Conservation (phyloP, 306 rosid genomes). For the Nissolia schottii region DNA sequence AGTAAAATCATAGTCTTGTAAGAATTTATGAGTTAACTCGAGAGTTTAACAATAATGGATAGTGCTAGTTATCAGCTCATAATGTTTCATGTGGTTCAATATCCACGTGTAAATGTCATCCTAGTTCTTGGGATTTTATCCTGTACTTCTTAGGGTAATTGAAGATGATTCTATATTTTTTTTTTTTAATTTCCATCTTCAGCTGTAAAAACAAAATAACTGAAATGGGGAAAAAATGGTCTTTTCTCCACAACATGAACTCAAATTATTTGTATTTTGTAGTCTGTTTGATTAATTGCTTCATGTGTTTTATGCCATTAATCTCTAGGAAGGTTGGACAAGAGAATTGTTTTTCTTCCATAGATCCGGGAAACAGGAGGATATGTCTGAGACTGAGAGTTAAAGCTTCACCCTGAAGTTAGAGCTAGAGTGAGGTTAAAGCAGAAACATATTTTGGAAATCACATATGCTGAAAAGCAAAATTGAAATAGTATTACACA, state of each 20-base stretch:
- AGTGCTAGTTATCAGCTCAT: too few relatives aligned
- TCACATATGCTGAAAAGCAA: background rate
- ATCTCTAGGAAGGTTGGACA: constrained; percentile 54
- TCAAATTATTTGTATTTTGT: background rate
- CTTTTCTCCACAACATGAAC: background rate
- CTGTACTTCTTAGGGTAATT: background rate
- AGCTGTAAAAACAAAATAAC: too few relatives aligned
- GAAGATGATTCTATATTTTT: background rate
- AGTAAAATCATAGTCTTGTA: too few relatives aligned
- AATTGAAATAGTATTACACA: background rate
- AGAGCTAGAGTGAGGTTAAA: constrained; percentile 55
- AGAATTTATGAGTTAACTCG: too few relatives aligned
- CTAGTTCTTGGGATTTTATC: background rate
- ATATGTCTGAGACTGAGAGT: background rate
- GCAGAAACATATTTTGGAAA: constrained; percentile 5
- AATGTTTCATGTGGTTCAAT: background rate
- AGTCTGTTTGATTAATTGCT: background rate
- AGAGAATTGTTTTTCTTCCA: constrained; percentile 59
- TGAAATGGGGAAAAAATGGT: background rate
- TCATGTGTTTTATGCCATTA: background rate
- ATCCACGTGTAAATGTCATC: background rate
- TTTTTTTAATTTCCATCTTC: too few relatives aligned
- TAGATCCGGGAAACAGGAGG: background rate
- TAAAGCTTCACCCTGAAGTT: constrained; percentile 72
- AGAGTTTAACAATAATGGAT: too few relatives aligned